Percentiles rank a stretch among this genome's conserved stretches.
These are phyloP conservation scores for Colletotrichum lini DNA, from an alignment of 2,329 filamentous ascomycete genomes.

Conservation along the genomic window DNA sequence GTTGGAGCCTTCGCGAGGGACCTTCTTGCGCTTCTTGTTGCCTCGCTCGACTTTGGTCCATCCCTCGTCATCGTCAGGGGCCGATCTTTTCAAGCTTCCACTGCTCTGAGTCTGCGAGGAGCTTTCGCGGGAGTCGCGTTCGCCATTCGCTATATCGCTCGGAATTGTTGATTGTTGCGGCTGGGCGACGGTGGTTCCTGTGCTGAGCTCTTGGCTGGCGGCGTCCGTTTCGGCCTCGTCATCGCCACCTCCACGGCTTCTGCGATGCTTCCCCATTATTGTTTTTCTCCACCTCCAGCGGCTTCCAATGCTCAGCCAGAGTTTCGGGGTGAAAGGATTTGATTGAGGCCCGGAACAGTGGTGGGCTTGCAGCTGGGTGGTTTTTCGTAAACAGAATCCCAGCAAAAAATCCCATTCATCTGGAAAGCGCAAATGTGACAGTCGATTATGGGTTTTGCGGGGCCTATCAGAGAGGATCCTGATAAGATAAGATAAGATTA, in stretches of 20 bases:
- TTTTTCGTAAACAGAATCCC: slow-evolving; percentile 5
- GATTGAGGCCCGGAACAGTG: neutral
- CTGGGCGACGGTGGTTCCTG: slow-evolving; percentile 1
- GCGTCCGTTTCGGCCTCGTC: slow-evolving; percentile 28
- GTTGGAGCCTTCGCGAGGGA: slow-evolving; percentile 67
- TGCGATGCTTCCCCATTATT: slow-evolving; percentile 35
- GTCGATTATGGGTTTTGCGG: slow-evolving; percentile 2
- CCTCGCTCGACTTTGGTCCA: slow-evolving; percentile 71
- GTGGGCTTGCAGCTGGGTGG: slow-evolving; percentile 19
- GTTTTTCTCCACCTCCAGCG: neutral
- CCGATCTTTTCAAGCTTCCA: slow-evolving; percentile 64
- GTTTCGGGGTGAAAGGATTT: neutral
- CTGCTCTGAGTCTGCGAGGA: slow-evolving; percentile 48
- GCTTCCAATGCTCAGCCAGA: neutral
- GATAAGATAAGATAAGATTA: slow-evolving; percentile 7
- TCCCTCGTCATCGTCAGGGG: slow-evolving; percentile 58
- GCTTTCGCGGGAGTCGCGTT: slow-evolving; percentile 19
- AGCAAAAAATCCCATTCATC: slow-evolving; percentile 12
- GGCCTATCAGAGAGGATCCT: neutral
- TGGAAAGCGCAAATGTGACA: slow-evolving; percentile 6
- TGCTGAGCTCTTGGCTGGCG: slow-evolving; percentile 11
- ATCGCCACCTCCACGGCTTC: slow-evolving; percentile 29
- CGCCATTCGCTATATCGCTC: slow-evolving; percentile 1
- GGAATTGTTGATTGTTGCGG: neutral
- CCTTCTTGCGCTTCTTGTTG: slow-evolving; percentile 73